A percentile compares a stretch with the other conserved stretches of the same genome.
Evolutionary conservation across 495 filamentous ascomycete species (phyloP).

Genomic region (Astrocystis sublimbata): DNA sequence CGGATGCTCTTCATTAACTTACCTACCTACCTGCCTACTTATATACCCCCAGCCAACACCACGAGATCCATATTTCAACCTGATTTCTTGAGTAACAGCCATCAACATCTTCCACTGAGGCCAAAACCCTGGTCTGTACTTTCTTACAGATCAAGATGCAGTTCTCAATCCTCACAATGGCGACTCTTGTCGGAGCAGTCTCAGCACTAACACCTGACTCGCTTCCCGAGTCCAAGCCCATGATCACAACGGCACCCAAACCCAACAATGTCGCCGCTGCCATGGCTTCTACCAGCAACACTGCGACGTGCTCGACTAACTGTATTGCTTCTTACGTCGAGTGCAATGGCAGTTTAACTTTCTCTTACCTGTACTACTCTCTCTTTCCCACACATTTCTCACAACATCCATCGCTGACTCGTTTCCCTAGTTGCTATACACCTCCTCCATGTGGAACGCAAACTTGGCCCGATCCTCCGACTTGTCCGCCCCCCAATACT

Average conservation of each 20-base stretch:
- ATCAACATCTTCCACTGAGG: neutral
- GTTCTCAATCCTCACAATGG: neutral
- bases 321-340: conserved; percentile 12
- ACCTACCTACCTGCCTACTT: neutral
- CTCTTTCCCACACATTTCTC: neutral
- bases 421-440: conserved; percentile 12
- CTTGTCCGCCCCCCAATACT: conserved; percentile 4
- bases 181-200: neutral
- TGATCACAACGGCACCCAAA: conserved; percentile 11
- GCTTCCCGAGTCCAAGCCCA: neutral
- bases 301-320: conserved; percentile 5
- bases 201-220: no score
- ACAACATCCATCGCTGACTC: neutral
- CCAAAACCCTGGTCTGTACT: neutral
- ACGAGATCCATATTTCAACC: neutral
- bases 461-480: conserved; percentile 7
- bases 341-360: conserved; percentile 17
- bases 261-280: neutral
- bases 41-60: neutral
- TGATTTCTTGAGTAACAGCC: neutral
- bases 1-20: neutral
- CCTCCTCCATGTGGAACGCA: conserved; percentile 16
- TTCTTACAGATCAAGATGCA: conserved; percentile 1
- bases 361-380: conserved; percentile 8
- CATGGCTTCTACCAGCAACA: neutral